Conservation (phyloP, 2,329 filamentous ascomycete species). For the Calonectria leucothoes region DNA sequence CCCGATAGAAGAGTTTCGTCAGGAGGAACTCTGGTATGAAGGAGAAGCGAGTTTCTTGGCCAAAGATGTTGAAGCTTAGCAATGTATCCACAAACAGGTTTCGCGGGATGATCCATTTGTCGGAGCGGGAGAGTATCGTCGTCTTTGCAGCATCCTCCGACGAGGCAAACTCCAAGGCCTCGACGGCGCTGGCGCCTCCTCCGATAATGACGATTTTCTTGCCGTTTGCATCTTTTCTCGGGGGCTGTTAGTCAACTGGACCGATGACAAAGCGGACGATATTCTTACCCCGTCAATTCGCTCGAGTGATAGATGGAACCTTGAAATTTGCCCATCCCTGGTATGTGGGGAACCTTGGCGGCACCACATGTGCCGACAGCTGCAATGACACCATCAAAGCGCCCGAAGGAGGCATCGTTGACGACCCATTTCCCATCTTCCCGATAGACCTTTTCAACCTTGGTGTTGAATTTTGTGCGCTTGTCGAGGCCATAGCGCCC, state of each 20-base stretch:
- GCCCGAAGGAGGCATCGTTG: constrained; percentile 76
- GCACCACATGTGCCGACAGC: constrained; percentile 86
- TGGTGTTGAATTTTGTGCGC: constrained; percentile 78
- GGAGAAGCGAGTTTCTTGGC: constrained; percentile 79
- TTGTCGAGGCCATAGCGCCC: constrained; percentile 74
- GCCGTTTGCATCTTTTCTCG: constrained; percentile 73
- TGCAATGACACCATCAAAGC: constrained; percentile 82
- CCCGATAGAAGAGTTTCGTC: constrained; percentile 84
- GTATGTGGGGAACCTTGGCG: constrained; percentile 77
- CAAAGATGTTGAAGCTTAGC: constrained; percentile 82
- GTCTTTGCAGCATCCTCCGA: constrained; percentile 74
- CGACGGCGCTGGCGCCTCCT: constrained; percentile 83
- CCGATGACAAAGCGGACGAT: accelerated
- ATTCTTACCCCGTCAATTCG: constrained; percentile 69
- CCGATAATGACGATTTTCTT: constrained; percentile 84
- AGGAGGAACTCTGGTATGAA: constrained; percentile 84
- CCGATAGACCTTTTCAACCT: constrained; percentile 76
- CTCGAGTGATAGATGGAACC: constrained; percentile 82
- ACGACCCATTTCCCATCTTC: constrained; percentile 81
- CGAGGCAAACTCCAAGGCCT: constrained; percentile 84
- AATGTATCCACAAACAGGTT: constrained; percentile 80
- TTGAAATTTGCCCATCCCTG: constrained; percentile 77
- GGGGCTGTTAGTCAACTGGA: constrained; percentile 30
- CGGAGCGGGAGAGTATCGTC: constrained; percentile 79
- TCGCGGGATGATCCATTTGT: constrained; percentile 90